These are phyloP conservation scores for Cenchrus americanus DNA, from an alignment of 176 grass and related monocot species.

Conservation along the genomic window DNA sequence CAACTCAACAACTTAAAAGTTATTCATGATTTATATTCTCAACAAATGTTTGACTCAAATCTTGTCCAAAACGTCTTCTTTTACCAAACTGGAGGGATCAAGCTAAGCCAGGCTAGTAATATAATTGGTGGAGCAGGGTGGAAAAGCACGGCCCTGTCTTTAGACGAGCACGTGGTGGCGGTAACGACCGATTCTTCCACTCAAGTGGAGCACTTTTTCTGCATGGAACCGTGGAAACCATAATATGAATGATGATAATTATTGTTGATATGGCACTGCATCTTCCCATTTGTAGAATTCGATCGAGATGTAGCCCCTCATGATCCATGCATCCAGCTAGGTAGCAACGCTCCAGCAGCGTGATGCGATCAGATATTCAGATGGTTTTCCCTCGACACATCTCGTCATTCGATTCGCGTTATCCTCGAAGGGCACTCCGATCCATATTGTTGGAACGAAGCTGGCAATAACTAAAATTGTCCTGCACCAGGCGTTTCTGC, in stretches of 20 bases:
- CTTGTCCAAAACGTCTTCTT: too few species aligned
- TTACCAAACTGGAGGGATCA: too few species aligned
- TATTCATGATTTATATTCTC: too few species aligned
- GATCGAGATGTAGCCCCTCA: background rate
- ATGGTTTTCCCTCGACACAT: background rate
- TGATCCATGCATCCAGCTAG: too few species aligned
- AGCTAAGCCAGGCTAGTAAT: background rate
- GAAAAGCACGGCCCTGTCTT: slow-evolving; percentile 7
- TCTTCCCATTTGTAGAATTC: background rate
- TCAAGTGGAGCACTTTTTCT: background rate
- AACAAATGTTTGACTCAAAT: too few species aligned
- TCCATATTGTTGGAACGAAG: too few species aligned
- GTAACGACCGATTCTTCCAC: slow-evolving; percentile 29
- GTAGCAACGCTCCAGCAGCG: too few species aligned
- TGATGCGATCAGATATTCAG: too few species aligned
- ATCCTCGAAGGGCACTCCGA: background rate
- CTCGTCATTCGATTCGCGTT: background rate
- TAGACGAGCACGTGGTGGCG: slow-evolving; percentile 38
- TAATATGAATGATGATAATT: too few species aligned
- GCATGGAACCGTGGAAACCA: background rate
- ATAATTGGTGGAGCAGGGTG: slow-evolving; percentile 30
- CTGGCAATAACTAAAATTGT: background rate
- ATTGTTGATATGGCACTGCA: background rate
- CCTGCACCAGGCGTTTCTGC: background rate
- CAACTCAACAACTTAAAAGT: too few species aligned